Conservation (phyloP, 202 grass and related monocot species). For the Musa balbisiana region DNA sequence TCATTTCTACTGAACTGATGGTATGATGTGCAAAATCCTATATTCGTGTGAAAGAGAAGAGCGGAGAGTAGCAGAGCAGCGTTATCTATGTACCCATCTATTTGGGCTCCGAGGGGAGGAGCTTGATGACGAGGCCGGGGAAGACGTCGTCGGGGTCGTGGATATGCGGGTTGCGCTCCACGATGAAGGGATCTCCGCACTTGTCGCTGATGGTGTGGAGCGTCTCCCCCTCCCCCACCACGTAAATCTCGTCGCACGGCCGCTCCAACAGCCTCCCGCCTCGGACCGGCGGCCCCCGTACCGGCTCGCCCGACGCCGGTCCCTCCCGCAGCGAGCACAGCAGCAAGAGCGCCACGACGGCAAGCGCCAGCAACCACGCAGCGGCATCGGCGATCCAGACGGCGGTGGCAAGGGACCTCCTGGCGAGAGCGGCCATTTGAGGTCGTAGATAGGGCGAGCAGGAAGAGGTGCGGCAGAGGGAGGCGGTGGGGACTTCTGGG, state of each 20-base stretch:
- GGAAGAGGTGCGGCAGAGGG: too few species aligned
- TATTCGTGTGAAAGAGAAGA: too few species aligned
- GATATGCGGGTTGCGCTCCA: constrained; percentile 73
- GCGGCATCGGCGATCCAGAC: constrained; percentile 4
- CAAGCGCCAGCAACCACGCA: background rate
- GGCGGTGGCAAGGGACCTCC: background rate
- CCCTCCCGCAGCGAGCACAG: background rate
- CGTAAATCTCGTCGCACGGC: constrained; percentile 79
- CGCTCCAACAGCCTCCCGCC: constrained; percentile 39
- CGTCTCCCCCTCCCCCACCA: constrained; percentile 71
- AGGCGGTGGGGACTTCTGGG: too few species aligned
- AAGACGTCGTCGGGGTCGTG: constrained; percentile 93
- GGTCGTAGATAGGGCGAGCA: too few species aligned
- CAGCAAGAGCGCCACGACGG: background rate
- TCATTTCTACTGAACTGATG: too few species aligned
- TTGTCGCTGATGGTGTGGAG: constrained; percentile 86
- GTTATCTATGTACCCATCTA: background rate
- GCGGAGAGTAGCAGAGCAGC: too few species aligned
- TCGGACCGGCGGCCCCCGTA: constrained; percentile 1
- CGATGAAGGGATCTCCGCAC: constrained; percentile 67
- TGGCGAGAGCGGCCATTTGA: background rate
- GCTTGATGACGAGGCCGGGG: constrained; percentile 73
- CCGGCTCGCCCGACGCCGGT: background rate
- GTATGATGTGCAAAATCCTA: too few species aligned
- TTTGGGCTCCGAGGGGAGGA: constrained; percentile 32